Conservation (phyloP, 1,284 basidiomycete genomes). For the Takashimella tepidaria region DNA sequence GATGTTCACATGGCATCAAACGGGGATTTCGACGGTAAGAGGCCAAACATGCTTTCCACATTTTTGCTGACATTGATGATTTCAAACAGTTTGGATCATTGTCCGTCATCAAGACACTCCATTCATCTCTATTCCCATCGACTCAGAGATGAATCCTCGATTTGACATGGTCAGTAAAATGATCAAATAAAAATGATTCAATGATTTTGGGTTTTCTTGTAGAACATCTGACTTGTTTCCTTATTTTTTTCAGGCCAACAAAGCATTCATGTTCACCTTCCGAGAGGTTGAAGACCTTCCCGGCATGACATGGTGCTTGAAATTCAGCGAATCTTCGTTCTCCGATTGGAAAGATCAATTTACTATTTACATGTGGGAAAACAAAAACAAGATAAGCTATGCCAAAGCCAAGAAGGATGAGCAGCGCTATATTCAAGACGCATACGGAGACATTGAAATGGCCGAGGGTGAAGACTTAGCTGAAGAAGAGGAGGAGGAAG, state of each 20-base stretch:
- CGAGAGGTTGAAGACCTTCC: constrained; percentile 53
- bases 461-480: constrained; percentile 49
- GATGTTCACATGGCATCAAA: constrained; percentile 63
- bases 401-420: constrained; percentile 77
- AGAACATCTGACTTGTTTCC: too few relatives aligned
- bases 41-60: not conserved
- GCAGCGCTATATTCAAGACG: constrained; percentile 57
- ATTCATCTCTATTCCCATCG: constrained; percentile 47
- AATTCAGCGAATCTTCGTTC: constrained; percentile 61
- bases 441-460: constrained; percentile 75
- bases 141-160: constrained; percentile 58
- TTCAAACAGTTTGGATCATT: constrained; percentile 43
- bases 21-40: constrained; percentile 51
- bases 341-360: constrained; percentile 63
- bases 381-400: constrained; percentile 69
- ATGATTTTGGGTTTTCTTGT: too few relatives aligned
- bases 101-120: constrained; percentile 40
- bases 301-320: constrained; percentile 77
- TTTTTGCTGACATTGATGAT: constrained; percentile 1
- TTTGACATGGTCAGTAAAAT: constrained; percentile 45
- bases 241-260: constrained; percentile 21
- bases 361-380: constrained; percentile 74
- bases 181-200: too few relatives aligned
- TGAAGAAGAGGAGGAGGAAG: constrained; percentile 50
- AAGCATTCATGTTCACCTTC: constrained; percentile 64